Base-by-base conservation (phyloP, 768 basidiomycete genomes). In the Neoboletus magnificus region DNA sequence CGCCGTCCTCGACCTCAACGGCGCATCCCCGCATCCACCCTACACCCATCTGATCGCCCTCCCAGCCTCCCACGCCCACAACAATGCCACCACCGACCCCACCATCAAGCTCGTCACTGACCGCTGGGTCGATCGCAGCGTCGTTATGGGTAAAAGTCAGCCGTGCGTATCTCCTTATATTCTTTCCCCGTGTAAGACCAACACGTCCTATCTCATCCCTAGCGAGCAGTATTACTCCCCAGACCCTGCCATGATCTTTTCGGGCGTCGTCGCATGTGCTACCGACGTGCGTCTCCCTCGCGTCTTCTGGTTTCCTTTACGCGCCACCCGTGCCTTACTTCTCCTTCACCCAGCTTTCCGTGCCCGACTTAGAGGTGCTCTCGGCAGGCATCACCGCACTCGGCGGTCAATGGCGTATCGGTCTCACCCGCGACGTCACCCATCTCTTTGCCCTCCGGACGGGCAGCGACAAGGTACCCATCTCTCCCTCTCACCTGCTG, bases 401-500 rank as follows among this genome's bases (percentile, higher is more conserved):
- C 4, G 93, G 94, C 3, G 94, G 94, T 0, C 86, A 91, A 69
- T 91, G 85, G 84, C 81, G 90, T 25, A 72, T 73, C 0, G 84
- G 83, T 10, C 79, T 95, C 47, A 93, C 92, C 0, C 79, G 81
- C 54, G 93, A 96, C 54, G 87, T 93, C 22, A 95, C 94, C 0
- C 94, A 96, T 67, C 79, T 96, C 48, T 89, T 95, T 62, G 83
- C 84, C 30, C 71, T 86, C 33, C 71, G 75, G 50, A 48, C 66
- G 0, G 74, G 75, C 3, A 82, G 82, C 5, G 68, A 75, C 29
- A 85, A 84, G 66, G 66, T 66, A 48, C 12, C 18, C 1, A 33
- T 1, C 15, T 15, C 8, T n/a, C 18, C 7, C 4, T 25, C n/a
- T 33, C 22, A 1, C 12, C 13, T 5, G 0, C 10, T 22, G 18